Conservation (phyloP, 2,329 filamentous ascomycete genomes). For the Alternaria sp. region DNA sequence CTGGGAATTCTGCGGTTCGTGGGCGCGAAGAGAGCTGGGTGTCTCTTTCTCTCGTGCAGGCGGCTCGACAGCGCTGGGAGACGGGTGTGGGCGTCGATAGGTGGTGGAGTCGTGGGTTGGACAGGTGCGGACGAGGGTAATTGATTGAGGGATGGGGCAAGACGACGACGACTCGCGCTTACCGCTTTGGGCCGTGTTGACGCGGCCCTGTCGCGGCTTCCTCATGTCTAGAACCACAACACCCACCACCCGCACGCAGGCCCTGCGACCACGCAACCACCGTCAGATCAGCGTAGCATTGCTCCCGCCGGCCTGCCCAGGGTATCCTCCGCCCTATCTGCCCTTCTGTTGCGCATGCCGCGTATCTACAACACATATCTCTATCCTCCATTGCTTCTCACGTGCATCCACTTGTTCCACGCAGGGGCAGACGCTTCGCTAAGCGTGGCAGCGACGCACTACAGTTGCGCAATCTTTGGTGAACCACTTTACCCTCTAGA, state of each 20-base stretch:
- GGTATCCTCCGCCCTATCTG: not conserved
- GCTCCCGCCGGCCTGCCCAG: not conserved
- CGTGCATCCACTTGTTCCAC: not conserved
- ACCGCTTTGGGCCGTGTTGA: constrained; percentile 16
- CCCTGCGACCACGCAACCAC: constrained; percentile 3
- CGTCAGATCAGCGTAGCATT: constrained; percentile 2
- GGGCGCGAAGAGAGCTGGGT: constrained; percentile 2
- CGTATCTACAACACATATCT: not conserved
- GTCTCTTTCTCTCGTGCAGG: constrained; percentile 9
- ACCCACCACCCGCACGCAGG: constrained; percentile 6
- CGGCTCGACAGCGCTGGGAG: constrained; percentile 12
- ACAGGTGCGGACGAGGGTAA: constrained; percentile 19
- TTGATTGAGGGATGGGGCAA: constrained; percentile 21
- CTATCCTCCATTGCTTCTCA: not conserved
- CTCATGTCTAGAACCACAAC: constrained; percentile 19
- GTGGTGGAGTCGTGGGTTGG: constrained; percentile 13
- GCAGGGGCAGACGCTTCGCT: constrained; percentile 16
- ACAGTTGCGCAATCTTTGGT: constrained; percentile 21
- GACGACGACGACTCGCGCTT: constrained; percentile 18
- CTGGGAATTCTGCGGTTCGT: constrained; percentile 8
- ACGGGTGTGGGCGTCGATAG: constrained; percentile 5
- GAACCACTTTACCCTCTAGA: constrained; percentile 14
- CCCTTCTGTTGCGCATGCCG: not conserved
- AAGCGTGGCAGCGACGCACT: constrained; percentile 16
- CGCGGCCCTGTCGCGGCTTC: constrained; percentile 24